A percentile compares a stretch with the other conserved stretches of the same genome.
phyloP scores from a whole-genome alignment of 768 basidiomycete genomes.

The Pisolithus tinctorius region DNA sequence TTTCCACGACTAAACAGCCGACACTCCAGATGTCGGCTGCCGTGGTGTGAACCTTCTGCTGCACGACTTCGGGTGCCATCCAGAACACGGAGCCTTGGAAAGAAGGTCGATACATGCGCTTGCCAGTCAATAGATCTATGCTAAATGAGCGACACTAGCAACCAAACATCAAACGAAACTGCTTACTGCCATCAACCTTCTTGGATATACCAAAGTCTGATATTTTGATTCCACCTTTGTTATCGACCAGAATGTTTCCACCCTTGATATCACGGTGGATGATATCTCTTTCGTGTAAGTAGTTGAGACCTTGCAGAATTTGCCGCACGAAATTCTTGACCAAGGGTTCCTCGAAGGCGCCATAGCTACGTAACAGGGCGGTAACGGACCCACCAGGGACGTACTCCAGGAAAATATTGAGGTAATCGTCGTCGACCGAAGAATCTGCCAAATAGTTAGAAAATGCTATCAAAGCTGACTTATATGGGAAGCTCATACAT shows the following conservation, averaged over 20 bases:
- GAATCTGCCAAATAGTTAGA: slow-evolving; percentile 57
- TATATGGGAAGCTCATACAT: slow-evolving; percentile 48
- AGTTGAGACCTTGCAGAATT: slow-evolving; percentile 82
- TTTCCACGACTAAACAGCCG: slow-evolving; percentile 91
- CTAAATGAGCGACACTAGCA: slow-evolving; percentile 16
- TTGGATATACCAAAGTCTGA: slow-evolving; percentile 97
- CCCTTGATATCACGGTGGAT: slow-evolving; percentile 99
- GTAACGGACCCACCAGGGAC: slow-evolving; percentile 94
- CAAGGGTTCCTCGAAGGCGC: slow-evolving; percentile 88
- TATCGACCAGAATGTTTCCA: slow-evolving; percentile 96
- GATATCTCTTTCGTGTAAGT: slow-evolving; percentile 89
- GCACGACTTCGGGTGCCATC: slow-evolving; percentile 99
- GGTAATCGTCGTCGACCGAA: slow-evolving; percentile 79
- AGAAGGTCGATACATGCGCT: slow-evolving; percentile 81
- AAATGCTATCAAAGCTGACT: background rate
- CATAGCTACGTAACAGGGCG: slow-evolving; percentile 82
- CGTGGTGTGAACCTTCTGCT: slow-evolving; percentile 85
- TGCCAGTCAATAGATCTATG: slow-evolving; percentile 43
- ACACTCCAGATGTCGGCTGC: slow-evolving; percentile 98
- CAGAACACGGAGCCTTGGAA: slow-evolving; percentile 98
- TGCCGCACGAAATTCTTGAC: slow-evolving; percentile 92
- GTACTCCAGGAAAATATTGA: slow-evolving; percentile 97
- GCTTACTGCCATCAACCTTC: slow-evolving; percentile 93
- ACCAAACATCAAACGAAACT: background rate
- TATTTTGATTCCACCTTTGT: slow-evolving; percentile 96